A percentile compares a stretch with the other conserved stretches of the same genome.
Evolutionary conservation across 169 alveolate genomes (phyloP).

Genomic region (Besnoitia besnoiti): DNA sequence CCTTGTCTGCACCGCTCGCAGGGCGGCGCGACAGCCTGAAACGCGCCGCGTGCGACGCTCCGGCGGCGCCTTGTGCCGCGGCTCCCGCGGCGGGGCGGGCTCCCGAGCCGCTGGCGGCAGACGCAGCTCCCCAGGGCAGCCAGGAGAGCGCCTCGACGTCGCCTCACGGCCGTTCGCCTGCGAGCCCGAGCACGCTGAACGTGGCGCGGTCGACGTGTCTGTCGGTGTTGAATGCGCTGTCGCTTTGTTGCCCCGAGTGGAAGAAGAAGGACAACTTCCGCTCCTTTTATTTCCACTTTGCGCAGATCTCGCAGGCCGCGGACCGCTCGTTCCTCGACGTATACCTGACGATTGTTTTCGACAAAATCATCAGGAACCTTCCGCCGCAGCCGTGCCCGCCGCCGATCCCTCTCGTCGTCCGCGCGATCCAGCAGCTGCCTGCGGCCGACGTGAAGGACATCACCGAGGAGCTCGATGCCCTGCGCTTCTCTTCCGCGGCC

Average conservation of each 20-base stretch:
- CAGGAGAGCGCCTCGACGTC: no score
- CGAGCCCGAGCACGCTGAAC: neutral
- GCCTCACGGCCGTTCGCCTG: neutral
- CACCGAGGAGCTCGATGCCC: conserved; percentile 20
- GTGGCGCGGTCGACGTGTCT: neutral
- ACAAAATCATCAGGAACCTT: neutral
- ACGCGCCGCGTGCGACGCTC: neutral
- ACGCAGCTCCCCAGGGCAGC: neutral
- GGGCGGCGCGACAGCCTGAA: no score
- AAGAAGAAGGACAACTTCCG: conserved; percentile 34
- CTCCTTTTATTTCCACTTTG: conserved; percentile 26
- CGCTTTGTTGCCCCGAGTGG: conserved; percentile 21
- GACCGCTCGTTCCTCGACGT: neutral
- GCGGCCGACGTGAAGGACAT: neutral
- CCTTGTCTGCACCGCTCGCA: no score
- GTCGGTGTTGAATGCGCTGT: conserved; percentile 1
- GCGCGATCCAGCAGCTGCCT: neutral
- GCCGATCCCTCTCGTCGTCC: neutral
- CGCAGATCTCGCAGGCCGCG: conserved; percentile 6
- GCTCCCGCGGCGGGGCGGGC: neutral
- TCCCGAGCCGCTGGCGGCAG: neutral
- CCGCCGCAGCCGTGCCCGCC: conserved; percentile 19
- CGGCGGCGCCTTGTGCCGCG: neutral
- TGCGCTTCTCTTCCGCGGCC: neutral
- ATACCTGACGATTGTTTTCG: neutral